Base-by-base conservation (phyloP, 768 basidiomycete genomes). In the Gloeophyllum trabeum region DNA sequence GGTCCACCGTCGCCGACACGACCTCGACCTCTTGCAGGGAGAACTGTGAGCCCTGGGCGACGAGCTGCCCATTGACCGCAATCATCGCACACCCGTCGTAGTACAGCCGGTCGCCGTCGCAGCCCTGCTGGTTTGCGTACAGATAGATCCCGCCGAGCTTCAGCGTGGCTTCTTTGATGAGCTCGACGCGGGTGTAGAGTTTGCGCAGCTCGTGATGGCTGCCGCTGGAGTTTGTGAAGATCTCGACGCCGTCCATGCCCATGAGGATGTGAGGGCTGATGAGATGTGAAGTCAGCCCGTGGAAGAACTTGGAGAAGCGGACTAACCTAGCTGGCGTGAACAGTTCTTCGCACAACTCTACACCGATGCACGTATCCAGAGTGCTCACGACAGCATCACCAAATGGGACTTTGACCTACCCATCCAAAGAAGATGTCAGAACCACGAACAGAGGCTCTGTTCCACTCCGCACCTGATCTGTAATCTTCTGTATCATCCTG, bases 121-220 rank as follows among this genome's bases (percentile, higher is more conserved):
- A 99, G 4, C 96, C 96, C 67, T 96, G 94, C 54, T 99, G 96
- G 57, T 99, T 99, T 6, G 96, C 90, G 53, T 99, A 99, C 5
- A 99, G 73, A 61, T 99, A 99, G 41, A 97, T 78, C 2, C 96
- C 96, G 6, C 96, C 96, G 25, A 93, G 75, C 76, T 98, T 99
- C 45, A 82, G 65, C 1, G 94, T 99, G 1, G 96, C 96, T 56
- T 97, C 96, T 54, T 88, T 92, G 63, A 99, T 97, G 7, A 99
- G 69, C 46, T 99, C 92, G 1, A 98, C 76, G 5, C 96, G 79
- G 5, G 76, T 79, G 54, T 90, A 77, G 20, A 99, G 72, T 61
- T 99, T 99, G n/a, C 96, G 81, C 20, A 99, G 78, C 57, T 98
- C 96, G 54, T 99, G 96, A 56, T 99, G 96, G 59, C 90, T 94